Evolutionary conservation across 768 basidiomycete species (phyloP), one percentile per base, ranked within the genome.

Genomic region (Clavulina sp.): DNA sequence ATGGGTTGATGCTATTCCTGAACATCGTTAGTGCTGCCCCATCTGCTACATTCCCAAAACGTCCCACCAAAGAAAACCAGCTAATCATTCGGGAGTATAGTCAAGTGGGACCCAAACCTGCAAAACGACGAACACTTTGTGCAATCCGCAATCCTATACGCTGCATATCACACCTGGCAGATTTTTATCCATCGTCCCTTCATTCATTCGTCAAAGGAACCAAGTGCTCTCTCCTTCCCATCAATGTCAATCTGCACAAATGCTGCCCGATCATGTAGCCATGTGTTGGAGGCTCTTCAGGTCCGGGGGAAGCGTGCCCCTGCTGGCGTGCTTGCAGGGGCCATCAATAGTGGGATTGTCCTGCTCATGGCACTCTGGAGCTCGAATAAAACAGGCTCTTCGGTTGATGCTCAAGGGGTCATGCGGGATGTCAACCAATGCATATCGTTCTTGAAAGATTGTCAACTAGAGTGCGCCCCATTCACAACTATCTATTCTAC

Each of bases 131-230:
- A 65, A 1, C 73, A 76, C 52, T 71, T 80, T 55, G 68, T 72
- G 41, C 78, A 81, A 61, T 78, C 78, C 1, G 78, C 76, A 1
- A 63, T 65, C 2, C 66, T 85, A 2, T 71, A 75, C 51, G 66
- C 70, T 19, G 66, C 72, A 4, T 86, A 80, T 60, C 74, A 84
- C 57, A 69, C 78, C 52, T 66, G 76, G 13, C 77, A 81, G 62
- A 84, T 87, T 55, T 68, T 82, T 33, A 70, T 84, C 34, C 84
- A 87, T 62, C 77, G 84, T 2, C 79, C 83, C 0, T 86, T 84
- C 65, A 78, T 88, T 52, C 80, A 78, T 0, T 74, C 74, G 0
- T 73, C 76, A 2, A 65, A 71, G 41, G 76, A 69, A 54, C 70
- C 70, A 0, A 69, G 73, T 0, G 61, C 65, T 1, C 55, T 75